Conservation (phyloP, 2,329 filamentous ascomycete species). For the Calonectria multiphialidica region DNA sequence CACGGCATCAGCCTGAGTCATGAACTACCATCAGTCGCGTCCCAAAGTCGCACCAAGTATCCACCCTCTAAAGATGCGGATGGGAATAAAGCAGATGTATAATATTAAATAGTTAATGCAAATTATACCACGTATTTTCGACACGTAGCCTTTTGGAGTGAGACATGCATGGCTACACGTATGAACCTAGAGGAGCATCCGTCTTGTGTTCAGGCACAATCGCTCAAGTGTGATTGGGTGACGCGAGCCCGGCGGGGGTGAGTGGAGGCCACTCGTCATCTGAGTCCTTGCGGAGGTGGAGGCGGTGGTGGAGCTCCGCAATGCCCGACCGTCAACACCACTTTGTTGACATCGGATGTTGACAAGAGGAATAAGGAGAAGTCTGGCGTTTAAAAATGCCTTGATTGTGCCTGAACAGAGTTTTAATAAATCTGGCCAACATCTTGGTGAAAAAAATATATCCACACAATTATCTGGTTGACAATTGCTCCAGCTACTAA, state of each 20-base stretch:
- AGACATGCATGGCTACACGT: neutral
- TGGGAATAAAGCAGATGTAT: neutral
- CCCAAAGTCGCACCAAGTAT: no score
- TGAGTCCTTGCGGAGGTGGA: neutral
- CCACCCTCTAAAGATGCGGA: neutral
- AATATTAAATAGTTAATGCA: neutral
- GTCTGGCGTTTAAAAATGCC: neutral
- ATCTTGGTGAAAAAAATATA: neutral
- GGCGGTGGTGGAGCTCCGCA: slow-evolving; percentile 1
- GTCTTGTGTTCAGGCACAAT: neutral
- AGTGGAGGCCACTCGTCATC: neutral
- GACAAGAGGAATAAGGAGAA: neutral
- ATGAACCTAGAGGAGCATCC: no score
- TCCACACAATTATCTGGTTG: neutral
- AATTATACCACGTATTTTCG: neutral
- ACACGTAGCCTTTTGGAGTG: neutral
- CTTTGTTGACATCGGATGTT: no score
- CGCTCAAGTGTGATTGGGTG: neutral
- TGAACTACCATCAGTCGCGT: neutral
- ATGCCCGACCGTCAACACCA: neutral
- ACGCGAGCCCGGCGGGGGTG: neutral
- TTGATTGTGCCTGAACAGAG: neutral
- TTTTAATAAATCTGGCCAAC: neutral
- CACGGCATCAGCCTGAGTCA: neutral
- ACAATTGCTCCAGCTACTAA: neutral